Base-by-base conservation (phyloP, 2,329 filamentous ascomycete species). In the Fusarium ambrosium region DNA sequence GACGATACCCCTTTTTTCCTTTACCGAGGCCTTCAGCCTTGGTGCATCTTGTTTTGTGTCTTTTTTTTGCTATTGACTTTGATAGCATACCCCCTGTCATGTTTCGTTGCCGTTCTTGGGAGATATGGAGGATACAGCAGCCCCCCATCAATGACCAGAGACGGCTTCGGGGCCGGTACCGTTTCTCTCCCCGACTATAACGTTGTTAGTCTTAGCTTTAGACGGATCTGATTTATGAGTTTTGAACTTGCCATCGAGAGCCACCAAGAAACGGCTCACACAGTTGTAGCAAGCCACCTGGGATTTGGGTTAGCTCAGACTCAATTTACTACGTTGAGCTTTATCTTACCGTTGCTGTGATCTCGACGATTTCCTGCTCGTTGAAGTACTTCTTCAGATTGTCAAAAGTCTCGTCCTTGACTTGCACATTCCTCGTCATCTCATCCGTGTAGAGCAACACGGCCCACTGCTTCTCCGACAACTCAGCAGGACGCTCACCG, bases 201-300 rank as follows among this genome's bases (percentile, higher is more conserved):
- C 24, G 63, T 61, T 48, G 70, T 85, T 76, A 85, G 81, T 62
- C 61, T 58, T 60, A 64, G 51, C 36, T 70, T 70, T 64, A 63
- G 58, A 24, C 58, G 53, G 66, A 71, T 41, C 70, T 53, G 34
- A 68, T 51, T 64, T 45, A 24, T 53, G 62, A 68, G n/a, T 10
- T 24, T 41, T 64, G 69, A 58, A 58, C 89, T 82, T 84, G 92
- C 90, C 93, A 84, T 97, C 92, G 66, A 97, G 82, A 16, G 94
- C 94, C 22, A 97, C 94, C 75, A 97, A 82, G 77, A 97, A 95
- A 34, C 94, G 89, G 81, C 93, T 95, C 18, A 97, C 94, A 80
- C 93, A 95, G 81, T 97, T 97, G 81, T 97, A 97, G 64, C 90
- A 91, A 14, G 93, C 93, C 75, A 90, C 82, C 87, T 89, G 59